A percentile compares a stretch with the other conserved stretches of the same genome.
Conservation (phyloP, 2,329 filamentous ascomycete genomes). For the Aspergillus tubingensis region DNA sequence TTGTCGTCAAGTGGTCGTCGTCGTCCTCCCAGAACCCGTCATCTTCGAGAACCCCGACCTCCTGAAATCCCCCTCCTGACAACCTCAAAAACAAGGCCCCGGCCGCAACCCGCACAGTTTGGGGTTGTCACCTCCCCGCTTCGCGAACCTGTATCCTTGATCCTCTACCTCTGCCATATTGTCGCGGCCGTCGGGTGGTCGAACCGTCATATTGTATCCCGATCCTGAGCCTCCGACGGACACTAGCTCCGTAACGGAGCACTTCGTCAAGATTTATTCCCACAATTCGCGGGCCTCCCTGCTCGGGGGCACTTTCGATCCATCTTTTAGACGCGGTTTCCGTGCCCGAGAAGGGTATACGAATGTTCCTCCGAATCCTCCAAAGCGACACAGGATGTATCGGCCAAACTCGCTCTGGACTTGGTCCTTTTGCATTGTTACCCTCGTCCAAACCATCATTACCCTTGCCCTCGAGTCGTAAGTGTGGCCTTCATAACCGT, state of each 20-base stretch:
- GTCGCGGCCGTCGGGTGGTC: conserved; percentile 33
- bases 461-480: conserved; percentile 86
- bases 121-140: conserved; percentile 9
- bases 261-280: conserved; percentile 55
- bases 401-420: conserved; percentile 85
- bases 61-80: conserved; percentile 12
- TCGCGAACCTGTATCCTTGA: conserved; percentile 1
- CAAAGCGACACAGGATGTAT: conserved; percentile 60
- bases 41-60: conserved; percentile 12
- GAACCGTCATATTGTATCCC: conserved; percentile 38
- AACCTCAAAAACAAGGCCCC: conserved; percentile 7
- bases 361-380: conserved; percentile 36
- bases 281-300: conserved; percentile 61
- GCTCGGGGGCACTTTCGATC: conserved; percentile 58
- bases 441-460: conserved; percentile 74
- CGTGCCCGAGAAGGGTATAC: conserved; percentile 56
- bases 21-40: conserved; percentile 9
- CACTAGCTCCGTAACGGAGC: conserved; percentile 44
- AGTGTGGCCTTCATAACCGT: conserved; percentile 38
- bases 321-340: conserved; percentile 53
- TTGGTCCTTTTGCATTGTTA: conserved; percentile 76
- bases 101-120: conserved; percentile 3
- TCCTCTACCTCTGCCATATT: neutral
- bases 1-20: conserved; percentile 3
- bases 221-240: conserved; percentile 26